Evolutionary conservation across 1,284 basidiomycete genomes (phyloP).

Genomic region (Fomitopsis schrenkii): DNA sequence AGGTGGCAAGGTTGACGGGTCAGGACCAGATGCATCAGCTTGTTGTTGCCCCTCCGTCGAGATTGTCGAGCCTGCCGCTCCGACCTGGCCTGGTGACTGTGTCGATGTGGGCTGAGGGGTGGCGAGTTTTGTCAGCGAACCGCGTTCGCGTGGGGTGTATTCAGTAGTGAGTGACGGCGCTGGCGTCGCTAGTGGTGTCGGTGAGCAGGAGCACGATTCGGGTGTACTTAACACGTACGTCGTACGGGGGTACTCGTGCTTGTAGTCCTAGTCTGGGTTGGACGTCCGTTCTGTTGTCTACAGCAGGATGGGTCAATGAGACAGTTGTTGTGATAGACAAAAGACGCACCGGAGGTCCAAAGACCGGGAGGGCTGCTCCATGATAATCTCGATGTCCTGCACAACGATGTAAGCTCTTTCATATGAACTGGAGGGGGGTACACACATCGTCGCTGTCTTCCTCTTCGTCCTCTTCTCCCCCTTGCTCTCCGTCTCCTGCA

Average conservation of each 20-base stretch:
- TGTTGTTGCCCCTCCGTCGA: constrained; percentile 18
- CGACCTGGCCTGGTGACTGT: constrained; percentile 22
- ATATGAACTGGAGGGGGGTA: background rate
- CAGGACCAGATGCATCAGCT: constrained; percentile 36
- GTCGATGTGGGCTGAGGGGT: constrained; percentile 23
- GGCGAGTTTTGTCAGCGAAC: constrained; percentile 30
- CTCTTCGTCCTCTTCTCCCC: constrained; percentile 29
- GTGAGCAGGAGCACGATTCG: background rate
- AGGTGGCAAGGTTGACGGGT: constrained; percentile 59
- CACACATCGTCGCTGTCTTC: constrained; percentile 45
- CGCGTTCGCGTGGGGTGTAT: constrained; percentile 83
- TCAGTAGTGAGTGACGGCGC: constrained; percentile 77
- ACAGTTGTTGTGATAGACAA: background rate
- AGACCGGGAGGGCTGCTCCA: constrained; percentile 65
- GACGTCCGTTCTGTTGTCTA: constrained; percentile 23
- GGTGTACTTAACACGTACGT: constrained; percentile 24
- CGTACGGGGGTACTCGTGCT: constrained; percentile 36
- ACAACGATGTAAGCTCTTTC: constrained; percentile 3
- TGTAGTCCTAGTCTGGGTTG: constrained; percentile 24
- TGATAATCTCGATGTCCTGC: constrained; percentile 78
- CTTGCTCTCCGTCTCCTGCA: constrained; percentile 27
- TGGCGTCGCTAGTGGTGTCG: constrained; percentile 32
- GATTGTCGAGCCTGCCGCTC: constrained; percentile 18
- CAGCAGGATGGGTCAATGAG: background rate
- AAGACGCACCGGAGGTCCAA: constrained; percentile 64